Evolutionary conservation across 495 filamentous ascomycete genomes (phyloP).

Genomic region (Parachaetomium inaequale): DNA sequence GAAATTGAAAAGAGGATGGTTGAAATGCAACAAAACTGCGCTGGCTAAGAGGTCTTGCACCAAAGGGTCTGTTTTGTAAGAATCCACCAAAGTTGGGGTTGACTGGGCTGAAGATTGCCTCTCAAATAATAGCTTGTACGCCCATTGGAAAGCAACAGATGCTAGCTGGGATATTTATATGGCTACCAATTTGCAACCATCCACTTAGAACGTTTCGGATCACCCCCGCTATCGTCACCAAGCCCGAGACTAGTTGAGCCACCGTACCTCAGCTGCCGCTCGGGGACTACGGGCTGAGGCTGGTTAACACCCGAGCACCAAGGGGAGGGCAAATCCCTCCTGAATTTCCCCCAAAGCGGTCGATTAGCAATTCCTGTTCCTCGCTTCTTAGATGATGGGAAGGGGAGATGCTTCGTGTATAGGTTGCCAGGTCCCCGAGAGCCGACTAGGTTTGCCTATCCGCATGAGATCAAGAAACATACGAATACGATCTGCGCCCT

Average conservation of each 20-base stretch:
- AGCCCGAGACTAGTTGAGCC: no score
- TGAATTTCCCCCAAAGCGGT: not conserved
- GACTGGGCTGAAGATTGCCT: not conserved
- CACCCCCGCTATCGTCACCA: no score
- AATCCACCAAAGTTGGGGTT: not conserved
- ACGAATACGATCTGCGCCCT: no score
- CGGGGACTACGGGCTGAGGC: not conserved
- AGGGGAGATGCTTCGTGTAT: not conserved
- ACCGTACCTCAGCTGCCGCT: conserved; percentile 8
- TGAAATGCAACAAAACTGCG: no score
- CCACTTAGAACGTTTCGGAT: no score
- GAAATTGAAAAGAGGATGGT: no score
- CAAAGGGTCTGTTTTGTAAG: no score
- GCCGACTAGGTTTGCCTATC: not conserved
- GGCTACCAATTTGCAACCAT: no score
- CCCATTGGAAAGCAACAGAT: no score
- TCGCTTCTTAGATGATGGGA: conserved; percentile 2
- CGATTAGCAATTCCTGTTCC: conserved; percentile 1
- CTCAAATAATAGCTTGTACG: conserved; percentile 3
- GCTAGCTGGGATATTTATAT: no score
- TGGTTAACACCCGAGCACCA: not conserved
- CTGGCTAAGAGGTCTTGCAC: no score
- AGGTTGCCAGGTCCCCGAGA: not conserved
- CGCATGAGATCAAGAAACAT: no score
- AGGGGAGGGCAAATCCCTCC: not conserved